Evolutionary conservation across 345 rosid genomes (phyloP), one percentile per base, ranked within the genome.

Genomic region (Kandelia obovata): DNA sequence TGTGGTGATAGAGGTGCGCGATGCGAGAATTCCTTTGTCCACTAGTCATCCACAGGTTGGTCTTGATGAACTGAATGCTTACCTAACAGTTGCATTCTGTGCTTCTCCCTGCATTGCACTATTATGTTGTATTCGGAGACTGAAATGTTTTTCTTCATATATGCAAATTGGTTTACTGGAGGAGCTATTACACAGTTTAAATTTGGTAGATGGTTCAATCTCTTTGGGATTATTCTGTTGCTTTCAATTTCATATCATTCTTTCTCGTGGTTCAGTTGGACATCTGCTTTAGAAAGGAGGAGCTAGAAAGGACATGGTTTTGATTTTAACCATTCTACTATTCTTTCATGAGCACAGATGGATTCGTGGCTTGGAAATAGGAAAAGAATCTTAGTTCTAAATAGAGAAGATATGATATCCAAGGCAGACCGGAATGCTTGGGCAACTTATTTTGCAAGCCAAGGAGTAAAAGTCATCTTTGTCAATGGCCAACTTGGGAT

Each of bases 351-450:
- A 49, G 72, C 78, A 72, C 80, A 94, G 95, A 89, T 94, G 95
- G 98, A 88, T 21, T 78, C 87, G 2, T 94, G 98, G 96, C 94
- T 94, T 74, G 96, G 96, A 35, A 91, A 87, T 86, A 86, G 95
- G 88, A 94, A 86, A 76, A 85, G 88, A 70, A 82, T 91, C 78
- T 79, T 94, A 78, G 97, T 94, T 35, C 78, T 94, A 73, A 94
- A 94, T 66, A 82, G 97, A 74, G 97, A 91, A 83, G 98, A 94
- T 79, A 94, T 91, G 97, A 87, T 91, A 79, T 88, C 96, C 37
- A 87, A 80, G 49, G 88, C 72, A 32, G 97, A 91, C 71, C 83
- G 97, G 73, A 89, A 94, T 84, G 91, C 95, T 68, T 93, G 98
- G 98, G 96, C 97, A 25, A 81, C 84, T 79, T 91, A 89, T 81